phyloP scores from a whole-genome alignment of 164 flowering plant genomes.

The Berberis vulgaris region DNA sequence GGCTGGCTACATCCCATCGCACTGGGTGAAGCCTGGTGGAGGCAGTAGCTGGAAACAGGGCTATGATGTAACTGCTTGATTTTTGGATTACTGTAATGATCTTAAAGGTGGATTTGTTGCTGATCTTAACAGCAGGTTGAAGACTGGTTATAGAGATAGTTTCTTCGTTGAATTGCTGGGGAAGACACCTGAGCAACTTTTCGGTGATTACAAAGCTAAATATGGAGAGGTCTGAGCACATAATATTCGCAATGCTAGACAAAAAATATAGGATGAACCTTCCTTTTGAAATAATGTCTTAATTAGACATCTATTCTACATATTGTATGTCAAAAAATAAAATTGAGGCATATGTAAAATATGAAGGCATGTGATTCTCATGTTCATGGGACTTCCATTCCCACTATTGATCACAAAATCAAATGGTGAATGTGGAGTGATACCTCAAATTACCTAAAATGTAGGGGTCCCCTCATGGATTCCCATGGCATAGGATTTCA shows the following conservation, averaged over 20 bases:
- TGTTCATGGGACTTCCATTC: too few species aligned
- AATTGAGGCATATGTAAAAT: too few species aligned
- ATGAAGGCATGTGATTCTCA: too few species aligned
- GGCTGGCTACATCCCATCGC: constrained; percentile 39
- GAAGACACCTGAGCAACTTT: constrained; percentile 51
- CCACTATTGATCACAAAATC: too few species aligned
- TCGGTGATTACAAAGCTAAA: constrained; percentile 51
- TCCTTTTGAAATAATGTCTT: too few species aligned
- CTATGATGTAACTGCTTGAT: constrained; percentile 57
- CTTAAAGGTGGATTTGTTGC: constrained; percentile 54
- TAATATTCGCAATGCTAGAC: background rate
- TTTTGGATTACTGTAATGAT: constrained; percentile 49
- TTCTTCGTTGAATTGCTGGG: constrained; percentile 54
- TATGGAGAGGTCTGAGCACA: background rate
- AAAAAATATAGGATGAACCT: too few species aligned
- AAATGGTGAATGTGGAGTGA: too few species aligned
- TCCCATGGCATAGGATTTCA: too few species aligned
- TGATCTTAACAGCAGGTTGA: constrained; percentile 50
- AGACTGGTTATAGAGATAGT: constrained; percentile 28
- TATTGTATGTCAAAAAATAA: too few species aligned
- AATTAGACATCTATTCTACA: too few species aligned
- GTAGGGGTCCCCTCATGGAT: too few species aligned
- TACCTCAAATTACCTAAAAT: too few species aligned
- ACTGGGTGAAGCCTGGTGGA: constrained; percentile 48
- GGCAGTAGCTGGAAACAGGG: constrained; percentile 65